phyloP scores from a whole-genome alignment of 2,329 filamentous ascomycete genomes.

The Hypoxylon sp. region DNA sequence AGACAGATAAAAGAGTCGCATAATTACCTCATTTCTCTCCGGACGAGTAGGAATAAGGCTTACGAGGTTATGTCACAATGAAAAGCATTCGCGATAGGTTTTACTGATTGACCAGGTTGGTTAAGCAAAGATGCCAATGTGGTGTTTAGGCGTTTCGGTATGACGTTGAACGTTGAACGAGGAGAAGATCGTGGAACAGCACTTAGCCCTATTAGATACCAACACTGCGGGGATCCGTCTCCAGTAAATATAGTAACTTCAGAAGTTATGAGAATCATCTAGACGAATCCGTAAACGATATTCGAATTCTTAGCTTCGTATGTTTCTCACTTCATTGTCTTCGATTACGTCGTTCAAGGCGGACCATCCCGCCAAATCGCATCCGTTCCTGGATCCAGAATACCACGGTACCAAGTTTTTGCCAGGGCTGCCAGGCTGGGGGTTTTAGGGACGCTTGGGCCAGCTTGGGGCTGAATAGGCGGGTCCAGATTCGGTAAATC shows the following conservation, averaged over 20 bases:
- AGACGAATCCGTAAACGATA: neutral
- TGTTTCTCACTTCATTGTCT: slow-evolving; percentile 4
- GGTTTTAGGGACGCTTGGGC: neutral
- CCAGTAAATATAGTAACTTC: slow-evolving; percentile 6
- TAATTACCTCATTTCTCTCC: slow-evolving; percentile 35
- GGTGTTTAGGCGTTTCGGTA: slow-evolving; percentile 39
- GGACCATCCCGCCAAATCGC: slow-evolving; percentile 11
- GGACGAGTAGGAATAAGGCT: neutral
- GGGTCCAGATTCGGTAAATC: slow-evolving; percentile 17
- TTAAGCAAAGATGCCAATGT: slow-evolving; percentile 8
- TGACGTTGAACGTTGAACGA: slow-evolving; percentile 14
- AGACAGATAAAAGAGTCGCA: slow-evolving; percentile 60
- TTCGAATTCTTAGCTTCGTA: neutral
- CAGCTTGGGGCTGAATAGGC: slow-evolving; percentile 14
- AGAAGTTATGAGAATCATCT: slow-evolving; percentile 17
- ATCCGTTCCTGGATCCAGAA: slow-evolving; percentile 23
- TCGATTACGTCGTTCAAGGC: slow-evolving; percentile 19
- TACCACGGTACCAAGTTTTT: neutral
- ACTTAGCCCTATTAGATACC: slow-evolving; percentile 27
- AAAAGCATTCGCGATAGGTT: slow-evolving; percentile 18
- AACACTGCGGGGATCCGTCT: slow-evolving; percentile 9
- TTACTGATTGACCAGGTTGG: neutral
- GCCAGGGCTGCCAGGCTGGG: neutral
- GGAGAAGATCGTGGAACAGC: neutral
- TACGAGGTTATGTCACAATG: slow-evolving; percentile 23